Percentiles rank a stretch among this genome's conserved stretches.
Evolutionary conservation across 2,329 filamentous ascomycete species (phyloP).

Genomic region (Emericellopsis cladophorae): DNA sequence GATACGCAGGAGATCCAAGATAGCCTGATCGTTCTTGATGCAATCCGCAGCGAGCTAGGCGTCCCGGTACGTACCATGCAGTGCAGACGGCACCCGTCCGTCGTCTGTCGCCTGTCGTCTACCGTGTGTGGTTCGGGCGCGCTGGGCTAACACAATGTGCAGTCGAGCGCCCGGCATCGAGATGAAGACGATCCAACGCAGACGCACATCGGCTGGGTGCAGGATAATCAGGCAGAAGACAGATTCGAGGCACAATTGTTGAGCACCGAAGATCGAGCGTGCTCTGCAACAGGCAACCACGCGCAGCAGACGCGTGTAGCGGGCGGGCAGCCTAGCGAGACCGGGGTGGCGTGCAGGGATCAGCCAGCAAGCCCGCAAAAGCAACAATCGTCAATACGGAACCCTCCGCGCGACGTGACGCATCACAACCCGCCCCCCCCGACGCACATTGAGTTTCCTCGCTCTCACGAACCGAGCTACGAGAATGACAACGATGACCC

Average conservation of each 20-base stretch:
- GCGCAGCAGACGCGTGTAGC: not conserved
- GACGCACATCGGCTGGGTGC: not conserved
- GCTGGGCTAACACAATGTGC: not conserved
- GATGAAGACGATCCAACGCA: not conserved
- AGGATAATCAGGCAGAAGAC: not conserved
- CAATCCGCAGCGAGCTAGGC: slow-evolving; percentile 23
- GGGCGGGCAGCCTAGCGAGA: not conserved
- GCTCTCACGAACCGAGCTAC: not conserved
- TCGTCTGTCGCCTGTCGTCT: too few relatives aligned
- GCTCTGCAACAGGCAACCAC: not conserved
- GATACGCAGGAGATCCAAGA: slow-evolving; percentile 24
- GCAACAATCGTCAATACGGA: slow-evolving; percentile 1
- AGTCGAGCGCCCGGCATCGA: not conserved
- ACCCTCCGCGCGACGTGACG: not conserved
- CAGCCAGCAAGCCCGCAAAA: slow-evolving; percentile 2
- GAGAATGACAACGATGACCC: not conserved
- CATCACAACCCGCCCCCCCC: not conserved
- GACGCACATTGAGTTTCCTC: not conserved
- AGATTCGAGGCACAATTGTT: not conserved
- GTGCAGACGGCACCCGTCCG: not conserved
- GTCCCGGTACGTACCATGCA: slow-evolving; percentile 1
- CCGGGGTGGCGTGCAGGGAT: slow-evolving; percentile 1
- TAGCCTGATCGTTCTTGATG: slow-evolving; percentile 26
- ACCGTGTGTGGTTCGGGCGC: too few relatives aligned
- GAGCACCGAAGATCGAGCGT: not conserved